Evolutionary conservation across 2,329 filamentous ascomycete species (phyloP).

Genomic region (Rosellinia necatrix): DNA sequence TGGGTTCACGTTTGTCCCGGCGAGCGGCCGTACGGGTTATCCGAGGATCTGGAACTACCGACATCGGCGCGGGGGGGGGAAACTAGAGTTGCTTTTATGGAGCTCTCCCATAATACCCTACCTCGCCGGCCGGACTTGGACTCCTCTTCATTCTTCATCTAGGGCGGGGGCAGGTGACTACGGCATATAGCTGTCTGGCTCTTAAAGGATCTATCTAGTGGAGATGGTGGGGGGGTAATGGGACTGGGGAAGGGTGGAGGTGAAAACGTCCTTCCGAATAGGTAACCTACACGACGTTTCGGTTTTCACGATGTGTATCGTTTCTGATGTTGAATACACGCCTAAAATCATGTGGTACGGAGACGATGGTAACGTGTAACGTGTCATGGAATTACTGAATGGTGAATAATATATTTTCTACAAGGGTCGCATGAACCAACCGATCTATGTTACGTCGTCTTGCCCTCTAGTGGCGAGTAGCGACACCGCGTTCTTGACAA

Average conservation of each 20-base stretch:
- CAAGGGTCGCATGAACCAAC: not conserved
- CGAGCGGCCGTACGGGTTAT: not conserved
- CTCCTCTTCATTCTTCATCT: not conserved
- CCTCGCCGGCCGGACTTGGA: not conserved
- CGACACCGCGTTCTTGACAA: constrained; percentile 61
- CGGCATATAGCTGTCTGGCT: not conserved
- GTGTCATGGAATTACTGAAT: constrained; percentile 1
- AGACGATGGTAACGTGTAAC: not conserved
- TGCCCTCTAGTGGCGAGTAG: not conserved
- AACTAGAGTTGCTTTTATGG: constrained; percentile 10
- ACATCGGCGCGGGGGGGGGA: constrained; percentile 8
- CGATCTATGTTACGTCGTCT: not conserved
- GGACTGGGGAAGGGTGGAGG: constrained; percentile 18
- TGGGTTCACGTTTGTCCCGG: not conserved
- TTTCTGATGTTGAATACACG: not conserved
- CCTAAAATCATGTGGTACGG: not conserved
- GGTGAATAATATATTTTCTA: not conserved
- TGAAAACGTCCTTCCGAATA: constrained; percentile 8
- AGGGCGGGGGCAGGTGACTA: constrained; percentile 10
- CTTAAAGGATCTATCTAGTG: constrained; percentile 6
- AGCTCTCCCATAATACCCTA: not conserved
- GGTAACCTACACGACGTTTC: not conserved
- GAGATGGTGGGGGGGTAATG: constrained; percentile 20
- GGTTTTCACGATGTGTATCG: constrained; percentile 9
- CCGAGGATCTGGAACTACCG: not conserved